A percentile compares a stretch with the other conserved stretches of the same genome.
phyloP scores from a whole-genome alignment of 164 flowering plant genomes.

The Liriodendron chinense region DNA sequence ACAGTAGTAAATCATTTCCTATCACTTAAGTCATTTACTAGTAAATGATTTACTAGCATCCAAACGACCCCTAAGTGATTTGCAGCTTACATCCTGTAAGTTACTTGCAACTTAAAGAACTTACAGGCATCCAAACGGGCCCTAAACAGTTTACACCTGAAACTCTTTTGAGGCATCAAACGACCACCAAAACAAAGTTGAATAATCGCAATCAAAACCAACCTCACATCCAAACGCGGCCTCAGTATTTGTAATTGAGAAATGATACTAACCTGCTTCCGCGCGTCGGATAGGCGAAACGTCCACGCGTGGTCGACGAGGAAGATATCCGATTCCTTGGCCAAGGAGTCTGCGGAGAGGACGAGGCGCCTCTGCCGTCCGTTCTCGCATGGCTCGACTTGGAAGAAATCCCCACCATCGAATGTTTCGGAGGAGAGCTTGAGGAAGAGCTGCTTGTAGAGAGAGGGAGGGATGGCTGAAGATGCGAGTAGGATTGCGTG shows the following conservation, averaged over 20 bases:
- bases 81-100: no score
- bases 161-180: no score
- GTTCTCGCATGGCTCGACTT: conserved; percentile 66
- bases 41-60: no score
- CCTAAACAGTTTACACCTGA: no score
- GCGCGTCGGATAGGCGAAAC: conserved; percentile 85
- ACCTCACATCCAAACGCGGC: no score
- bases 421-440: conserved; percentile 76
- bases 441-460: conserved; percentile 57
- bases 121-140: no score
- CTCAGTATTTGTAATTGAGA: background rate
- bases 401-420: conserved; percentile 79
- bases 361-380: conserved; percentile 71
- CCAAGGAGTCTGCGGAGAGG: conserved; percentile 50
- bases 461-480: conserved; percentile 67
- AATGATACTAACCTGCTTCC: conserved; percentile 56
- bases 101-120: no score
- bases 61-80: no score
- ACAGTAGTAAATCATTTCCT: no score
- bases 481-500: conserved; percentile 74
- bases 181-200: no score
- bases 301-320: conserved; percentile 97
- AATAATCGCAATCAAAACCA: no score
- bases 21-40: no score
- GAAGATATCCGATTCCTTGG: conserved; percentile 62